phyloP scores from a whole-genome alignment of 2,329 filamentous ascomycete species.

The Chrysoporthe deuterocubensis region DNA sequence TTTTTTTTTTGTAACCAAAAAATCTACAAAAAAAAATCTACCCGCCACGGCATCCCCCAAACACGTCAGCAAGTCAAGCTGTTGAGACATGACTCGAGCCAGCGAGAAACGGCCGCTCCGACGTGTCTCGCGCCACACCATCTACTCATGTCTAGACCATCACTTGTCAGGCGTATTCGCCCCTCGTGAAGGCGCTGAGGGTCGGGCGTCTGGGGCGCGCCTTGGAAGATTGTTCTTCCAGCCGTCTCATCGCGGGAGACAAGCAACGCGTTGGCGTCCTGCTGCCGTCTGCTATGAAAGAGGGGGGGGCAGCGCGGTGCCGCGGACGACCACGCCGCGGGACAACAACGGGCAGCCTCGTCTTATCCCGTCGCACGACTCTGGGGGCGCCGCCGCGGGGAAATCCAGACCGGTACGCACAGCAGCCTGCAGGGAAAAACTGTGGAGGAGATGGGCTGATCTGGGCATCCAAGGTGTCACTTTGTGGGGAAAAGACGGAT shows the following conservation, averaged over 20 bases:
- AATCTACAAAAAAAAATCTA: constrained; percentile 1
- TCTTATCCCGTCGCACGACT: not conserved
- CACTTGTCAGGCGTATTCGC: not conserved
- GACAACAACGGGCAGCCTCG: too few relatives aligned
- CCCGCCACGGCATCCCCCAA: not conserved
- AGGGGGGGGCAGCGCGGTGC: too few relatives aligned
- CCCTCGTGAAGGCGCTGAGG: too few relatives aligned
- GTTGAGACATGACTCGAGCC: constrained; percentile 25
- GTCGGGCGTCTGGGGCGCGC: too few relatives aligned
- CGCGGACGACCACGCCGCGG: too few relatives aligned
- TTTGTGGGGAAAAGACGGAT: constrained; percentile 16
- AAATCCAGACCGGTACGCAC: not conserved
- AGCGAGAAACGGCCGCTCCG: constrained; percentile 13
- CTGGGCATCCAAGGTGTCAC: constrained; percentile 18
- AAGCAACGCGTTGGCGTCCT: too few relatives aligned
- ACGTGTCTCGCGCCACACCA: constrained; percentile 18
- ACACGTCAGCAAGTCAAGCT: constrained; percentile 5
- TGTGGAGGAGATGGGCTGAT: constrained; percentile 16
- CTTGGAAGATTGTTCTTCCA: too few relatives aligned
- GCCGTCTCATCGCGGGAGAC: too few relatives aligned
- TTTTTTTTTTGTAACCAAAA: not conserved
- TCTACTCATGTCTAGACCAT: constrained; percentile 1
- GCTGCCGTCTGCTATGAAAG: too few relatives aligned
- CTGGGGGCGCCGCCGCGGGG: not conserved
- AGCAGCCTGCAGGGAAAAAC: constrained; percentile 1